Evolutionary conservation across 257 asterid genomes (phyloP), one percentile per base, ranked within the genome.

Genomic region (Nicotiana otophora): DNA sequence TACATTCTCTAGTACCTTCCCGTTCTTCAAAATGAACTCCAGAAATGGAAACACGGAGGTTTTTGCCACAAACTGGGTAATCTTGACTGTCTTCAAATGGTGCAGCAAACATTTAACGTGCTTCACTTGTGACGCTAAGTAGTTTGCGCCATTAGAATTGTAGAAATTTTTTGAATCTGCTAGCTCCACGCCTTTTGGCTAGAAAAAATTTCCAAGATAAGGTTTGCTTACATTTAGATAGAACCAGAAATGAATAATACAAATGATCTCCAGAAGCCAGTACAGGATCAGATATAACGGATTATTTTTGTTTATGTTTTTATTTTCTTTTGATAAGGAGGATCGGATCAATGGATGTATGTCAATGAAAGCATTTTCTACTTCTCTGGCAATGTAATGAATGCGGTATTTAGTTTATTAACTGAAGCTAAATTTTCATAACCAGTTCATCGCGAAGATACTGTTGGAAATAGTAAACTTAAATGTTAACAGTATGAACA

Each of bases 11-110:
- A 82, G 74, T 67, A 54, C 70, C 15, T 30, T 57, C 7, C 72
- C 72, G 4, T 82, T 39, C 58, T 70, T 82, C 48, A 82, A 82
- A 12, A 82, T 31, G 36, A 81, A 48, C 77, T 67, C 76, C 34
- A 81, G 31, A 9, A 81, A 55, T 5, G 70, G 42, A 33, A 81
- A 42, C 8, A 81, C 23, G 15, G 53, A 23, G 12, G 6, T 28
- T 26, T 57, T 20, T 17, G 61, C 70, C 12, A 39, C 84, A 33
- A 54, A 70, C 23, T 74, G 20, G 19, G n/a, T 54, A 16, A 82
- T 28, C 33, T 69, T 70, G 30, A 82, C 80, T 4, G 65, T 68
- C 62, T 70, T 82, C 28, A 70, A 39, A 57, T 62, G 74, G 26
- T 3, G 83, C 30, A 34, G 83, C 81, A 77, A 16, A 63, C 62